These are phyloP conservation scores for Curvularia spicifera DNA, from an alignment of 2,329 filamentous ascomycete species.

Conservation along the genomic window DNA sequence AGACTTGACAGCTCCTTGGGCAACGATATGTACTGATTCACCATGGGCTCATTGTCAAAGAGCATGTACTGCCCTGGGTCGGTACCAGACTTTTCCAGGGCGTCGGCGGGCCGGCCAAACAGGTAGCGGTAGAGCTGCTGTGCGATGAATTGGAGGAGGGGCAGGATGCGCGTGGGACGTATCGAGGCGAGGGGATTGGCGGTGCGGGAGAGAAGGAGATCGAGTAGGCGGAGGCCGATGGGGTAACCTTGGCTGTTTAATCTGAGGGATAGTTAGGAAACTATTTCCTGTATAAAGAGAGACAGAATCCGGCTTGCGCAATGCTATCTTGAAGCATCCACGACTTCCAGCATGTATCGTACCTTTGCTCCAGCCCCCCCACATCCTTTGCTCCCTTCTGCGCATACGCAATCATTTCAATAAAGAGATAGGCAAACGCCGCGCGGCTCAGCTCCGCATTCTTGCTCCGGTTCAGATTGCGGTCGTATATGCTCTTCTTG, in stretches of 20 bases:
- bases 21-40: slow-evolving; percentile 91
- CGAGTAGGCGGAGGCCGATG: slow-evolving; percentile 90
- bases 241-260: slow-evolving; percentile 92
- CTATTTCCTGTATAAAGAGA: neutral
- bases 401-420: slow-evolving; percentile 95
- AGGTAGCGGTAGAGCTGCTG: slow-evolving; percentile 90
- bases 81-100: slow-evolving; percentile 84
- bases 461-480: slow-evolving; percentile 87
- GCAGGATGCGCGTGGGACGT: slow-evolving; percentile 85
- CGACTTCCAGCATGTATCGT: slow-evolving; percentile 30
- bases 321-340: neutral
- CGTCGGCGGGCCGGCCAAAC: slow-evolving; percentile 88
- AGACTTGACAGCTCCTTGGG: slow-evolving; percentile 95
- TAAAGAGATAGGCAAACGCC: slow-evolving; percentile 94
- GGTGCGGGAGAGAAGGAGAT: slow-evolving; percentile 83
- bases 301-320: neutral
- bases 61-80: slow-evolving; percentile 99
- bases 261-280: slow-evolving; percentile 53
- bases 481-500: slow-evolving; percentile 97
- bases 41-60: slow-evolving; percentile 94
- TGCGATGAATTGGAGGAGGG: slow-evolving; percentile 93
- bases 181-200: slow-evolving; percentile 53
- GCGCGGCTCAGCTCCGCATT: slow-evolving; percentile 89
- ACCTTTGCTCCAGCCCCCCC: slow-evolving; percentile 91
- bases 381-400: slow-evolving; percentile 90